These are phyloP conservation scores for Gentiana dahurica DNA, from an alignment of 257 asterid genomes.

Conservation along the genomic window DNA sequence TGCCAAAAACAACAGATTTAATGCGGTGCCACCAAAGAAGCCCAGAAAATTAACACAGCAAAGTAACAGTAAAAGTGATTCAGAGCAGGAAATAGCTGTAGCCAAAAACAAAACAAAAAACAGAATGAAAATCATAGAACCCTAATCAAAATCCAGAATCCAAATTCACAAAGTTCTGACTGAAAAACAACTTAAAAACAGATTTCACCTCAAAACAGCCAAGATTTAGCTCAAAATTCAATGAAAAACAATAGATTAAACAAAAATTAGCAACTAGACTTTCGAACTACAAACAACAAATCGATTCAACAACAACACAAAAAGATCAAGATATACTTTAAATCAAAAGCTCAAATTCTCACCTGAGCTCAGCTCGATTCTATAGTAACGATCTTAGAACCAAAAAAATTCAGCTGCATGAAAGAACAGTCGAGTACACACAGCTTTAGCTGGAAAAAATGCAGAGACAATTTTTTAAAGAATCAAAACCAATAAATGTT, in stretches of 20 bases:
- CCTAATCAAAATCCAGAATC: constrained; percentile 10
- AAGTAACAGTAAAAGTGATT: too few relatives aligned
- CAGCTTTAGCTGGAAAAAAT: constrained; percentile 8
- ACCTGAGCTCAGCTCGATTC: constrained; percentile 24
- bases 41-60: too few relatives aligned
- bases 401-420: constrained; percentile 9
- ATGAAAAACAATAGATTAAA: neutral
- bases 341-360: constrained; percentile 8
- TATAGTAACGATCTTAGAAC: constrained; percentile 12
- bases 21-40: too few relatives aligned
- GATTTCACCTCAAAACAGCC: neutral
- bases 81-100: neutral
- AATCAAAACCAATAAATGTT: neutral
- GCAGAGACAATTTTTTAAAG: neutral
- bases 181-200: neutral
- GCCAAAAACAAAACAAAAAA: neutral
- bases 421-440: constrained; percentile 2
- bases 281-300: constrained; percentile 8
- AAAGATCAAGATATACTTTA: constrained; percentile 19
- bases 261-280: neutral
- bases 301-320: neutral
- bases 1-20: too few relatives aligned
- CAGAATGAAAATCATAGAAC: neutral
- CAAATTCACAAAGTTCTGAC: neutral
- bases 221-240: neutral